Evolutionary conservation across 495 filamentous ascomycete genomes (phyloP).

Genomic region (Arthonia radiata): DNA sequence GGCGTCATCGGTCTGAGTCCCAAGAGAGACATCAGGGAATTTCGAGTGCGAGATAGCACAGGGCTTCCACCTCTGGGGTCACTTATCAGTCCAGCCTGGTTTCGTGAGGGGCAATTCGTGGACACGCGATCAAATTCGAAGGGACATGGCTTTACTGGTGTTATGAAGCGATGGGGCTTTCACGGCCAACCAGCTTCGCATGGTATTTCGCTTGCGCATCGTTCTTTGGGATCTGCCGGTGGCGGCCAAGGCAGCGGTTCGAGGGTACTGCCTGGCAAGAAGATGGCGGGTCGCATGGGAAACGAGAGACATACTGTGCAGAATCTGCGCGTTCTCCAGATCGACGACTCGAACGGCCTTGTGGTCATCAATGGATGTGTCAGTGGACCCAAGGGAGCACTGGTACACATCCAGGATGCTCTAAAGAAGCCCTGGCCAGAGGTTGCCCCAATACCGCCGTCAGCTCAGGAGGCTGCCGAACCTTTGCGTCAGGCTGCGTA

Average conservation of each 20-base stretch:
- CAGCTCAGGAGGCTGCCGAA: constrained; percentile 1
- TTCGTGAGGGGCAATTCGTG: constrained; percentile 70
- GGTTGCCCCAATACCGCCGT: constrained; percentile 5
- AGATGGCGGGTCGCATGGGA: constrained; percentile 93
- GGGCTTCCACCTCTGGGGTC: constrained; percentile 50
- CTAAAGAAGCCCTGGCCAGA: constrained; percentile 73
- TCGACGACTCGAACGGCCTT: constrained; percentile 62
- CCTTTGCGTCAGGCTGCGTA: no score
- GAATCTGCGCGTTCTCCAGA: constrained; percentile 68
- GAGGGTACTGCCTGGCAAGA: constrained; percentile 80
- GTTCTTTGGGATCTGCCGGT: constrained; percentile 68
- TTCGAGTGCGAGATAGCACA: constrained; percentile 47
- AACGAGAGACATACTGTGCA: constrained; percentile 63
- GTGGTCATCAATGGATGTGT: constrained; percentile 71
- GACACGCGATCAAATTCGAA: constrained; percentile 55
- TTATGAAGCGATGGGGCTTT: constrained; percentile 84
- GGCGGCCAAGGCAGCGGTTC: constrained; percentile 78
- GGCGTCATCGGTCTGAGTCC: constrained; percentile 51
- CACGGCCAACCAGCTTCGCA: constrained; percentile 73
- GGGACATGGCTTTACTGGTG: constrained; percentile 78
- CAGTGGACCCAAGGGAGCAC: constrained; percentile 58
- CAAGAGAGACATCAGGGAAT: constrained; percentile 63
- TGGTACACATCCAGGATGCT: constrained; percentile 71
- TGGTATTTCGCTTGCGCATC: constrained; percentile 78
- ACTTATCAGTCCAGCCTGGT: constrained; percentile 58